Conservation (phyloP, 192 early-diverging fungal species). For the Entomortierella chlamydospora region DNA sequence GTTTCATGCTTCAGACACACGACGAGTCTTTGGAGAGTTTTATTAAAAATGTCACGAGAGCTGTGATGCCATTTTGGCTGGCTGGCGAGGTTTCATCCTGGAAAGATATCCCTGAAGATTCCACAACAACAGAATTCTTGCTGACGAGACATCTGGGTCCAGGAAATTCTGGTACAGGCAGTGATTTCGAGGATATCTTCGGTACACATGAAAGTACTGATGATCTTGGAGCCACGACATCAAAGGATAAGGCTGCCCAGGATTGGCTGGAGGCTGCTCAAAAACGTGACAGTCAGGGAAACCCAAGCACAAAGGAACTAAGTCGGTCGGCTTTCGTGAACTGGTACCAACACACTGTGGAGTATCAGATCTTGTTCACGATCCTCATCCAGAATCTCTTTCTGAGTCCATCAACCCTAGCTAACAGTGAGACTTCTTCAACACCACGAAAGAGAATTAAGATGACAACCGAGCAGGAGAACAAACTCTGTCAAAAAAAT, state of each 20-base stretch:
- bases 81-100: slow-evolving; percentile 44
- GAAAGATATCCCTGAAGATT: slow-evolving; percentile 32
- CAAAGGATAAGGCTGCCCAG: slow-evolving; percentile 12
- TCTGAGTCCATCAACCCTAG: slow-evolving; percentile 21
- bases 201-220: neutral
- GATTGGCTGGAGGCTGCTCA: slow-evolving; percentile 35
- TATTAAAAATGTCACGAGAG: slow-evolving; percentile 39
- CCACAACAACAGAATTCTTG: slow-evolving; percentile 33
- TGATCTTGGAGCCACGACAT: neutral
- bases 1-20: slow-evolving; percentile 51
- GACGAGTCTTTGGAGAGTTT: slow-evolving; percentile 48
- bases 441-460: slow-evolving; percentile 14
- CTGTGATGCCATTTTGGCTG: slow-evolving; percentile 49
- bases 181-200: slow-evolving; percentile 14
- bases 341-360: slow-evolving; percentile 49
- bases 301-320: slow-evolving; percentile 23
- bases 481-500: slow-evolving; percentile 38
- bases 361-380: slow-evolving; percentile 45
- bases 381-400: slow-evolving; percentile 52
- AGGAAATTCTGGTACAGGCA: neutral
- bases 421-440: neutral
- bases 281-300: slow-evolving; percentile 11
- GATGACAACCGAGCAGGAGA: slow-evolving; percentile 28
- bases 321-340: slow-evolving; percentile 47
- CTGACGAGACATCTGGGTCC: slow-evolving; percentile 32